Evolutionary conservation across 2,329 filamentous ascomycete species (phyloP), one percentile per base, ranked within the genome.

Genomic region (Alternaria sp.): DNA sequence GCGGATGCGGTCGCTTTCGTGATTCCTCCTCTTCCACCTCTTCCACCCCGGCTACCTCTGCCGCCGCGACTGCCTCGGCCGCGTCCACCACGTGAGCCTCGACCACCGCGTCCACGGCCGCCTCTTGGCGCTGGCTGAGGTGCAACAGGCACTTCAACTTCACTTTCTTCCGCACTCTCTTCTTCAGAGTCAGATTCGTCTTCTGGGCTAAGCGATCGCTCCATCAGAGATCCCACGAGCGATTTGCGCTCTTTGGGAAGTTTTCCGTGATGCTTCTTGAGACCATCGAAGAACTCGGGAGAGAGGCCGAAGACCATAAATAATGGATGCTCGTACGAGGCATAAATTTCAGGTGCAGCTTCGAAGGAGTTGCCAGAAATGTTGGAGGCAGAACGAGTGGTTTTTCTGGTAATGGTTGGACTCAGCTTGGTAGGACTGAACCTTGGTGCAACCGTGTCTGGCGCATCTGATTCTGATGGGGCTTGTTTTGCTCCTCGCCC

Each of bases 361-460:
- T 73, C 71, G 52, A 72, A 68, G 4, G 69, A 72, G 48, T 75
- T 73, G 46, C 69, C 75, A 30, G 76, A 75, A 43, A 76, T 69
- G 51, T 73, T 75, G n/a, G 75, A 78, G 38, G 73, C 73, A 38
- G 75, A 75, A 18, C 77, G 73, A 41, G 77, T 78, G 1, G 73
- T 70, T 44, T 77, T 78, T 34, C 73, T 68, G n/a, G 73, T 69
- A 36, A 72, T 41, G 18, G 62, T 67, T 20, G 68, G 69, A 64
- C 67, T 75, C 59, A 68, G 57, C 53, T 69, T 70, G 44, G 64
- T 66, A 9, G 71, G 66, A 60, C 61, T 75, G 52, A 63, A 51
- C 52, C 67, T 72, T 61, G 72, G 64, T 60, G 71, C 63, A 22
- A 67, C 65, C 52, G 62, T 63, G 36, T 74, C 73, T 47, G 60